Percentiles rank a stretch among this genome's conserved stretches.
These are phyloP conservation scores for Aaosphaeria pasadenensis DNA, from an alignment of 2,329 filamentous ascomycete species.

Conservation along the genomic window DNA sequence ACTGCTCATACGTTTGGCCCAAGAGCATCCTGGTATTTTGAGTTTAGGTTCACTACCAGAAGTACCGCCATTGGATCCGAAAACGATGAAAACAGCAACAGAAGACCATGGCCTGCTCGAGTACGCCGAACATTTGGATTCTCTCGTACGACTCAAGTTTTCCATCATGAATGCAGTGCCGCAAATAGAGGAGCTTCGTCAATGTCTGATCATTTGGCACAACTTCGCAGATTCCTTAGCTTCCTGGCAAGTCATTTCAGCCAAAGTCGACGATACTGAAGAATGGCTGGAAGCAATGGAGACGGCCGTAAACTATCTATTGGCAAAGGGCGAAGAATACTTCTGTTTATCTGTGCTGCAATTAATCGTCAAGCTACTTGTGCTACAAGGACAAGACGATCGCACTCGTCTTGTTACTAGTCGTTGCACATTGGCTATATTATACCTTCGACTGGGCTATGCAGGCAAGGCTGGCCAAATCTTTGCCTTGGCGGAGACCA, in stretches of 20 bases:
- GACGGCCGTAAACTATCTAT: slow-evolving; percentile 55
- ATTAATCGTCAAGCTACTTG: slow-evolving; percentile 47
- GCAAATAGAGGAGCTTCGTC: slow-evolving; percentile 19
- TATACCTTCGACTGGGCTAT: slow-evolving; percentile 60
- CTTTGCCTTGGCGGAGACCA: slow-evolving; percentile 58
- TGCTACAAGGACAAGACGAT: slow-evolving; percentile 41
- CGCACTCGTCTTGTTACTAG: slow-evolving; percentile 40
- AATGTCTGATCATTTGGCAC: slow-evolving; percentile 38
- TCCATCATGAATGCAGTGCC: slow-evolving; percentile 39
- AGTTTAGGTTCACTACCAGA: slow-evolving; percentile 8
- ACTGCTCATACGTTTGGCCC: slow-evolving; percentile 39
- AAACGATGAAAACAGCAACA: slow-evolving; percentile 4
- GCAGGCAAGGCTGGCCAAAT: slow-evolving; percentile 55
- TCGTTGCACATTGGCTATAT: slow-evolving; percentile 49
- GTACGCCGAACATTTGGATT: slow-evolving; percentile 35
- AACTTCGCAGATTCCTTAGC: slow-evolving; percentile 27
- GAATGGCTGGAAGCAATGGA: slow-evolving; percentile 52
- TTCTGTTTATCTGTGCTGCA: slow-evolving; percentile 49
- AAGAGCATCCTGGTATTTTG: slow-evolving; percentile 60
- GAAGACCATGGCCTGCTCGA: slow-evolving; percentile 32
- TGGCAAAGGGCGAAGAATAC: slow-evolving; percentile 55
- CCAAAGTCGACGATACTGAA: slow-evolving; percentile 50
- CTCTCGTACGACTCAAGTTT: slow-evolving; percentile 38
- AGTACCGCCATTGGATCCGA: slow-evolving; percentile 1
- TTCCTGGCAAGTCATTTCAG: slow-evolving; percentile 39